phyloP scores from a whole-genome alignment of 2,329 filamentous ascomycete genomes.

The Aspergillus sclerotialis region DNA sequence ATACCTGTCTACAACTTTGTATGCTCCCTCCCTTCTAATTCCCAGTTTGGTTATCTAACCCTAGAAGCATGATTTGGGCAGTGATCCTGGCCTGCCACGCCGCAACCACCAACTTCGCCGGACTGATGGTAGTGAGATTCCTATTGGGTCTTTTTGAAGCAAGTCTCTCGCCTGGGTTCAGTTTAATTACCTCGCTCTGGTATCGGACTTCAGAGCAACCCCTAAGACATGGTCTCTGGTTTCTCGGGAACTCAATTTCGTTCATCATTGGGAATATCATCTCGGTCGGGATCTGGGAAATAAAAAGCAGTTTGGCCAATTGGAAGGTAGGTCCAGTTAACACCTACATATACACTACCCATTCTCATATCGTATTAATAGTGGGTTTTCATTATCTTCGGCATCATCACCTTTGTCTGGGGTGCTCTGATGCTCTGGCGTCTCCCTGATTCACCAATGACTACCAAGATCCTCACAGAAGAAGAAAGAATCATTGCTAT shows the following conservation, averaged over 20 bases:
- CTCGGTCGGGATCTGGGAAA: conserved; percentile 20
- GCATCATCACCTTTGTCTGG: conserved; percentile 17
- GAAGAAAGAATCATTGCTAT: conserved; percentile 15
- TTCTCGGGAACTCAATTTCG: conserved; percentile 22
- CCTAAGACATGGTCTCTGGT: conserved; percentile 24
- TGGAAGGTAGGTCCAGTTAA: conserved; percentile 16
- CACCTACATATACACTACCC: neutral
- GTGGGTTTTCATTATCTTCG: conserved; percentile 22
- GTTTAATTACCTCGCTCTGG: conserved; percentile 27
- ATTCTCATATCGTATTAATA: neutral
- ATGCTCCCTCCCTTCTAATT: neutral
- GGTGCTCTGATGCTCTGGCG: conserved; percentile 15
- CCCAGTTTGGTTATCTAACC: neutral
- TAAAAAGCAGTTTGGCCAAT: conserved; percentile 9
- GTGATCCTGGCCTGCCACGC: conserved; percentile 25
- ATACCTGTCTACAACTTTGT: conserved; percentile 22
- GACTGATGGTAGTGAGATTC: conserved; percentile 35
- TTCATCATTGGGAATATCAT: conserved; percentile 19
- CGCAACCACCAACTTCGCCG: conserved; percentile 31
- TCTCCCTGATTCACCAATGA: conserved; percentile 15
- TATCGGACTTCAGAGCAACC: conserved; percentile 24
- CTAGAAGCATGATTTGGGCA: conserved; percentile 21
- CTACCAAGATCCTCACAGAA: conserved; percentile 17
- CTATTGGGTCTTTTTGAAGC: conserved; percentile 38
- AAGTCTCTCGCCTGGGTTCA: conserved; percentile 27